A percentile compares a stretch with the other conserved stretches of the same genome.
Conservation (phyloP, 495 filamentous ascomycete species). For the Glonium stellatum region DNA sequence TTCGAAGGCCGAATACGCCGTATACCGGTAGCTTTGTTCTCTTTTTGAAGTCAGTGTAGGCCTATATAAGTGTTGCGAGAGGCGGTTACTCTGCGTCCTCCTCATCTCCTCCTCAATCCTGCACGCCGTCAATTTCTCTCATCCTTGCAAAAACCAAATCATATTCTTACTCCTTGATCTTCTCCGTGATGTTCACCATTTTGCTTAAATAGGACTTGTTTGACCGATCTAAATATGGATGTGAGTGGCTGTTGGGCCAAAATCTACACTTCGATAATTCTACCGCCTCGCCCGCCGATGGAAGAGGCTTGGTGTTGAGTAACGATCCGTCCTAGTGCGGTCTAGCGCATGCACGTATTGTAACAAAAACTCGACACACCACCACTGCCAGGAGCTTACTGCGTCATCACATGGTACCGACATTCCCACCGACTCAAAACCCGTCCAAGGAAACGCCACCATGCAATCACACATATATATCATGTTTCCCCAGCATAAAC, state of each 20-base stretch:
- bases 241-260: not conserved
- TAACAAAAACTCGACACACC: slow-evolving; percentile 1
- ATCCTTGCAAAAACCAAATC: slow-evolving; percentile 12
- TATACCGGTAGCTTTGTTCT: slow-evolving; percentile 98
- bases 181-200: slow-evolving; percentile 99
- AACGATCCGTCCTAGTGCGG: slow-evolving; percentile 2
- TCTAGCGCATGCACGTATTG: slow-evolving; percentile 12
- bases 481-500: not conserved
- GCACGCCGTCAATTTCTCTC: slow-evolving; percentile 18
- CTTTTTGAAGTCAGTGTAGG: slow-evolving; percentile 44
- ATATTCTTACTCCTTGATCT: slow-evolving; percentile 85
- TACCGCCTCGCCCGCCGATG: not conserved
- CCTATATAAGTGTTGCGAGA: not conserved
- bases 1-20: not conserved
- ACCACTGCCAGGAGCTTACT: too few species aligned
- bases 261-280: not conserved
- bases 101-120: slow-evolving; percentile 99
- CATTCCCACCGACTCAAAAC: not conserved
- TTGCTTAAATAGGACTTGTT: slow-evolving; percentile 40
- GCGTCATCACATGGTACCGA: slow-evolving; percentile 8
- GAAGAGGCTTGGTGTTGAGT: slow-evolving; percentile 29
- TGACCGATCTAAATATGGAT: not conserved
- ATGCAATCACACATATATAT: not conserved
- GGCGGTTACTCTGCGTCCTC: slow-evolving; percentile 80
- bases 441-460: not conserved